Conservation (phyloP, 2,329 filamentous ascomycete species). For the Zymoseptoria passerinii region DNA sequence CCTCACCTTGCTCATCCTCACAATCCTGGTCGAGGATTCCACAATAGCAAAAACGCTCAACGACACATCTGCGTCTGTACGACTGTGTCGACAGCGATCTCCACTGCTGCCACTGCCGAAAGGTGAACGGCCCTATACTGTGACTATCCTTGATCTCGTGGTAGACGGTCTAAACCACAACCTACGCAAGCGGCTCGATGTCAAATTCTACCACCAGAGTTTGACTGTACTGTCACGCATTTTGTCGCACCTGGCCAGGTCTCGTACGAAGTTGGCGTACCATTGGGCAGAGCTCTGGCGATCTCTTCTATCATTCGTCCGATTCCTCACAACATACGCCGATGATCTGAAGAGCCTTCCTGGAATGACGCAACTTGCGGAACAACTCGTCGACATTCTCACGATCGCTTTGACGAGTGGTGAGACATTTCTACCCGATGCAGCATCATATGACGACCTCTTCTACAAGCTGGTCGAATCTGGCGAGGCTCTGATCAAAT, state of each 20-base stretch:
- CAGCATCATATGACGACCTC: slow-evolving; percentile 84
- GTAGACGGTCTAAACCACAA: slow-evolving; percentile 93
- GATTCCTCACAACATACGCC: slow-evolving; percentile 82
- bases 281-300: slow-evolving; percentile 97
- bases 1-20: slow-evolving; percentile 74
- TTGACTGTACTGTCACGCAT: slow-evolving; percentile 75
- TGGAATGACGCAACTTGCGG: slow-evolving; percentile 65
- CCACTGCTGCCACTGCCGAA: slow-evolving; percentile 68
- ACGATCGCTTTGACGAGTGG: slow-evolving; percentile 77
- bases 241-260: slow-evolving; percentile 74
- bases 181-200: slow-evolving; percentile 72
- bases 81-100: slow-evolving; percentile 80
- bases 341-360: slow-evolving; percentile 62
- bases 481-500: slow-evolving; percentile 71
- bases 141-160: slow-evolving; percentile 75
- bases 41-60: slow-evolving; percentile 75
- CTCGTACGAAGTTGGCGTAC: slow-evolving; percentile 71
- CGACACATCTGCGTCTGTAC: slow-evolving; percentile 64
- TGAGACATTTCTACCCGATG: slow-evolving; percentile 82
- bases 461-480: slow-evolving; percentile 98
- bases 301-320: slow-evolving; percentile 74
- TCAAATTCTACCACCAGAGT: slow-evolving; percentile 60
- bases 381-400: slow-evolving; percentile 71
- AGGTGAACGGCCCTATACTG: slow-evolving; percentile 63
- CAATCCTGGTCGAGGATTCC: slow-evolving; percentile 79